Evolutionary conservation across 129 eudicot species (phyloP).

Genomic region (Oenanthe sinensis): DNA sequence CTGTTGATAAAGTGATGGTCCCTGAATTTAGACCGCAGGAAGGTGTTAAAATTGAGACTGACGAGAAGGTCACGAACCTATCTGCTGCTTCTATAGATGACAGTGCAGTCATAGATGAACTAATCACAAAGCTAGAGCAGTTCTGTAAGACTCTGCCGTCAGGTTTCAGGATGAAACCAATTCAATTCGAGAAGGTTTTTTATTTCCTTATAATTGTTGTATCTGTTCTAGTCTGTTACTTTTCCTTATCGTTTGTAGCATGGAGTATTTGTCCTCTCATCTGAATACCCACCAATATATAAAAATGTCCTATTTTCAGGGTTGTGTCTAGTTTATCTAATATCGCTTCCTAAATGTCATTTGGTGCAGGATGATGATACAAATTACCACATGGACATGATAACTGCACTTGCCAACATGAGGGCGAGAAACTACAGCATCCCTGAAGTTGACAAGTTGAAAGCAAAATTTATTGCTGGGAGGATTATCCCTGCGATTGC

Average conservation of each 20-base stretch:
- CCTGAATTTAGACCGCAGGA: conserved; percentile 79
- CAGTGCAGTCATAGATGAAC: conserved; percentile 55
- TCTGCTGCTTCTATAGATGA: conserved; percentile 76
- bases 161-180: conserved; percentile 79
- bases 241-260: not conserved
- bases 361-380: conserved; percentile 62
- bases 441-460: conserved; percentile 76
- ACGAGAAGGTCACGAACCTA: conserved; percentile 77
- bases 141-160: conserved; percentile 37
- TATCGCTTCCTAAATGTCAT: not conserved
- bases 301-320: not conserved
- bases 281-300: not conserved
- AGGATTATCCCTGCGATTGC: conserved; percentile 89
- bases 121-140: conserved; percentile 54
- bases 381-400: conserved; percentile 79
- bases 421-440: conserved; percentile 78
- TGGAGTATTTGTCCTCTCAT: not conserved
- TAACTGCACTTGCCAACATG: conserved; percentile 82
- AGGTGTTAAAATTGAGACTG: conserved; percentile 79
- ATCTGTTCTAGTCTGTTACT: not conserved
- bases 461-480: conserved; percentile 88
- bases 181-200: conserved; percentile 82
- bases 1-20: conserved; percentile 57
- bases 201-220: not conserved
- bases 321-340: not conserved